Evolutionary conservation across 768 basidiomycete species (phyloP), one percentile per base, ranked within the genome.

Genomic region (Pisolithus microcarpus): DNA sequence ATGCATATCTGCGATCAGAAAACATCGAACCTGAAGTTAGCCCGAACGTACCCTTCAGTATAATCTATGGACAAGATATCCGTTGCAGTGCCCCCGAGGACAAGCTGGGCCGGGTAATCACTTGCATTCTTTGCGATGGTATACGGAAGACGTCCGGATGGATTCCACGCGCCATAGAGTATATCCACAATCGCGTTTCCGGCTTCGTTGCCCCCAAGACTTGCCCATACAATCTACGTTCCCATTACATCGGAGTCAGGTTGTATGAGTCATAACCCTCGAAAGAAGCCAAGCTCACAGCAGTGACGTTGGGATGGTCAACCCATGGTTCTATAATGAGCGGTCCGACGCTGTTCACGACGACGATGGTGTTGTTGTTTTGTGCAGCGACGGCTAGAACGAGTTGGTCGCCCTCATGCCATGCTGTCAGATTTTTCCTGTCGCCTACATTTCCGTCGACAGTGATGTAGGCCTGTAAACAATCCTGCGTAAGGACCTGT

Each of bases 141-240:
- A 61, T 82, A 85, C 0, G 84, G 81, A n/a, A 86, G 65, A 38
- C 82, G 75, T 11, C 82, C 85, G 51, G 78, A 79, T 0, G 91
- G 91, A 61, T 90, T 92, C 64, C 81, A 82, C 19, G 67, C 69
- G 0, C 90, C 91, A 55, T 81, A 91, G 5, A 93, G 63, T 16
- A 95, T 76, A 58, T 92, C 89, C 13, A 84, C 77, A 16, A 94
- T 75, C 3, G 80, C 75, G 53, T 84, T 85, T 0, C 90, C 89
- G 0, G 84, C 81, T 68, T 94, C 87, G 61, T 87, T 83, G 18
- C 91, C 91, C 15, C 70, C 75, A 16, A 81, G 63, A 19, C 72
- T 82, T 2, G 75, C 75, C 75, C 74, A 73, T n/a, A 81, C 54
- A 54, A 72, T 60, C 64, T 67, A 30, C 7, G 16, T 40, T 18